A percentile compares a stretch with the other conserved stretches of the same genome.
Conservation (phyloP, 352 stramenopile species). For the Pythium myriotylum region DNA sequence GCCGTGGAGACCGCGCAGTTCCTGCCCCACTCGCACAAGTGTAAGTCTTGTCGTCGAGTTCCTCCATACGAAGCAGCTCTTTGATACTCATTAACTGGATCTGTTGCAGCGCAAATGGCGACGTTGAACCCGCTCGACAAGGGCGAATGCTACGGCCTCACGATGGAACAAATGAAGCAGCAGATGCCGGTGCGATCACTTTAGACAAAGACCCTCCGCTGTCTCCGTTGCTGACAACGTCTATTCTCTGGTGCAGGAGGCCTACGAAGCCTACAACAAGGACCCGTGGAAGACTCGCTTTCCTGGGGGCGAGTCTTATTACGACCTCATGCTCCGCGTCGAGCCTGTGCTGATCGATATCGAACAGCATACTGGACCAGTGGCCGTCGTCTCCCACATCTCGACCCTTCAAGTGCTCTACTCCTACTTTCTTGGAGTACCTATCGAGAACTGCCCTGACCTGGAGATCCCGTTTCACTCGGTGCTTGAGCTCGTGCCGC, state of each 20-base stretch:
- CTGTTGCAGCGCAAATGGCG: constrained; percentile 66
- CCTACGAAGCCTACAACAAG: constrained; percentile 62
- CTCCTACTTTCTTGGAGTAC: constrained; percentile 83
- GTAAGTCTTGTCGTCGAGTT: constrained; percentile 40
- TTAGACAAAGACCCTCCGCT: background rate
- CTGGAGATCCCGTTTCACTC: constrained; percentile 88
- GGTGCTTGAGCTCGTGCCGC: constrained; percentile 80
- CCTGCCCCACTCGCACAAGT: constrained; percentile 40
- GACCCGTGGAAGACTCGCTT: constrained; percentile 85
- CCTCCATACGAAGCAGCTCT: no score
- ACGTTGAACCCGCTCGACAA: constrained; percentile 86
- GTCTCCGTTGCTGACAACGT: background rate
- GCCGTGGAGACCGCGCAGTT: constrained; percentile 77
- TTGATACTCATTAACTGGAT: background rate
- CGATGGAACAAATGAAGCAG: constrained; percentile 83
- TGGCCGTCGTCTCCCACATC: constrained; percentile 86
- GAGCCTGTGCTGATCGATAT: constrained; percentile 94
- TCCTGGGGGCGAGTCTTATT: constrained; percentile 92
- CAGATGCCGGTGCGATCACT: constrained; percentile 47
- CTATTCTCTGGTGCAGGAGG: constrained; percentile 40
- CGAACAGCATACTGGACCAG: constrained; percentile 83
- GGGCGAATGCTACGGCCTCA: constrained; percentile 84
- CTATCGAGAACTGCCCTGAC: constrained; percentile 74
- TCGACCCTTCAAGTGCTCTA: constrained; percentile 88
- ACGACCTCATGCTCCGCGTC: constrained; percentile 92